Evolutionary conservation across 768 basidiomycete species (phyloP).

Genomic region (Podaxis sp.): DNA sequence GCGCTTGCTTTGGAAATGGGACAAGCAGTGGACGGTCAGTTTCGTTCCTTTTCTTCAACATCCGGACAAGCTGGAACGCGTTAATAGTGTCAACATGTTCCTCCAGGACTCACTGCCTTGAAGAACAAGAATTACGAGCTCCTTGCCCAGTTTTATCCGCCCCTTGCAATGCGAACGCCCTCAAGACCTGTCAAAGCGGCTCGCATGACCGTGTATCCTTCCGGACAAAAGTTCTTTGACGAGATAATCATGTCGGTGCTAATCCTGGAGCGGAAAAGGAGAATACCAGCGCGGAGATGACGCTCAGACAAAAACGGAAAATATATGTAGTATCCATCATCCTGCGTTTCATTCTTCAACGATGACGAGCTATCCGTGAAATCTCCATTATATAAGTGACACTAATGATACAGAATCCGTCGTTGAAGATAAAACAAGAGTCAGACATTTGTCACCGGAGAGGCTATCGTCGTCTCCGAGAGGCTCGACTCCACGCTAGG

Average conservation of each 20-base stretch:
- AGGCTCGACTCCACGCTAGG: not conserved
- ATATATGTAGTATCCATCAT: not conserved
- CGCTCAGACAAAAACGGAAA: not conserved
- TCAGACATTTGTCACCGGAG: not conserved
- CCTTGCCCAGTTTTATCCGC: slow-evolving; percentile 7
- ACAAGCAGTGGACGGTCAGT: slow-evolving; percentile 6
- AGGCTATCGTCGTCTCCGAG: not conserved
- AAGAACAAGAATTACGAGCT: slow-evolving; percentile 8
- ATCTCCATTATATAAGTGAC: too few relatives aligned
- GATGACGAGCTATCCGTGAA: not conserved
- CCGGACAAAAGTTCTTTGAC: slow-evolving; percentile 18
- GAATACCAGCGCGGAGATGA: not conserved
- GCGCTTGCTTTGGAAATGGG: slow-evolving; percentile 10
- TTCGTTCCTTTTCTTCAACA: not conserved
- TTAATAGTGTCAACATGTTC: slow-evolving; percentile 2
- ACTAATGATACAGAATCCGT: not conserved
- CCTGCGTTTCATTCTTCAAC: not conserved
- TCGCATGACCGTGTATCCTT: slow-evolving; percentile 14
- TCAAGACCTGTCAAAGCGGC: not conserved
- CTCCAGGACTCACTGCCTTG: not conserved
- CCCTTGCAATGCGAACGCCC: not conserved
- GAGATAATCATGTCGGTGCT: slow-evolving; percentile 18
- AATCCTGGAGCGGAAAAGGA: slow-evolving; percentile 15
- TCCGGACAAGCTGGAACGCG: not conserved
- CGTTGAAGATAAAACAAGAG: not conserved